Evolutionary conservation across 345 rosid genomes (phyloP), one percentile per base, ranked within the genome.

Genomic region (Sisymbrium altissimum): DNA sequence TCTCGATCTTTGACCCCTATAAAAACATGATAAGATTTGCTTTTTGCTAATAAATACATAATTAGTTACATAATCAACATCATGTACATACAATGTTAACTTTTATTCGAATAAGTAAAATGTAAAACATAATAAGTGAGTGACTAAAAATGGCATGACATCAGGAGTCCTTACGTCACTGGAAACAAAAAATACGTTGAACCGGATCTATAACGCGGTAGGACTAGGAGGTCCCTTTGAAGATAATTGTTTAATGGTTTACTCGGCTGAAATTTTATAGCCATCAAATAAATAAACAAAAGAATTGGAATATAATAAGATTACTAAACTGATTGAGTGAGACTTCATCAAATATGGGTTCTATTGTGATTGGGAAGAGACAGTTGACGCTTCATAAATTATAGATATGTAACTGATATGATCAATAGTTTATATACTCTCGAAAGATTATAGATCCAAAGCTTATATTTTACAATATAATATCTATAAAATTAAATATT

Each of bases 141-240:
- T 66, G 39, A 66, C 18, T 18, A 9, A 65, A 55, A 21, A 1
- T 30, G 30, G 54, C n/a, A 60, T 69, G 79, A 44, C 70, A 62
- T 76, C 65, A 76, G 49, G 36, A 44, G 10, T 6, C 36, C 40
- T 49, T 4, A 53, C 74, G 79, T 75, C 64, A 69, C 33, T 39
- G 10, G 19, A 7, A 63, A 12, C 8, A 3, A 19, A 38, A 19
- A 38, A 21, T 49, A 43, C 38, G 53, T 68, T 68, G 35, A 61
- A 60, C 65, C 7, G 41, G 50, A 76, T 58, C 49, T 8, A 53
- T 32, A 44, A 69, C 79, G 79, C 79, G 79, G 57, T 50, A 44
- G 23, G 69, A 53, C 53, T 43, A 4, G 4, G 25, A 25, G 36
- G 53, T 43, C 39, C 40, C 62, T 21, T 60, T 60, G 48, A 46